These are phyloP conservation scores for Botrytis sinoallii DNA, from an alignment of 2,329 filamentous ascomycete species.

Conservation along the genomic window DNA sequence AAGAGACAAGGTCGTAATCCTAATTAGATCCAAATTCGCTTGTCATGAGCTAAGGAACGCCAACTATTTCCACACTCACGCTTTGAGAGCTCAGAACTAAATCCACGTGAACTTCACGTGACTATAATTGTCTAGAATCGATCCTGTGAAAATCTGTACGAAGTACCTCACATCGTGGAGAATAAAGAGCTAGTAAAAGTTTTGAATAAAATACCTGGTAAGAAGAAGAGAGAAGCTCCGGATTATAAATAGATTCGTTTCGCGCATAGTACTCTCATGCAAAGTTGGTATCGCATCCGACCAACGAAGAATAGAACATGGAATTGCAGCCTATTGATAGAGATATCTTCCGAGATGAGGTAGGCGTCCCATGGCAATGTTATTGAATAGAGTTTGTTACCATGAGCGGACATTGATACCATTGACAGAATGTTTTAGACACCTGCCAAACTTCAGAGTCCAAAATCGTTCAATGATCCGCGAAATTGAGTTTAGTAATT, in stretches of 20 bases:
- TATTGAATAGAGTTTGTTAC: neutral
- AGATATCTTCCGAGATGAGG: neutral
- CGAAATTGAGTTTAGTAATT: neutral
- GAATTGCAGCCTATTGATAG: neutral
- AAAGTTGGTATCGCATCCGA: neutral
- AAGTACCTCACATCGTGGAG: neutral
- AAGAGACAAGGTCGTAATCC: neutral
- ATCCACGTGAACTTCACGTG: neutral
- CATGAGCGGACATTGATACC: neutral
- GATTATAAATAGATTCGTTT: neutral
- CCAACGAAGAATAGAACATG: neutral
- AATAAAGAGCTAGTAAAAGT: neutral
- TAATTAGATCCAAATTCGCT: neutral
- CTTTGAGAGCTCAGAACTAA: no score
- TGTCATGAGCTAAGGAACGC: neutral
- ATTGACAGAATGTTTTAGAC: neutral
- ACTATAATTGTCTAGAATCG: accelerated
- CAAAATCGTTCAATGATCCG: neutral
- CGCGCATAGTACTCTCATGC: neutral
- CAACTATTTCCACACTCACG: neutral
- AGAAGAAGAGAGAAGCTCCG: neutral
- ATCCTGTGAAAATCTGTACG: neutral
- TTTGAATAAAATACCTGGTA: neutral
- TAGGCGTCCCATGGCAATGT: neutral
- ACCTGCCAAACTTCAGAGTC: neutral